Conservation (phyloP, 2,329 filamentous ascomycete species). For the Aspergillus viridinutans region DNA sequence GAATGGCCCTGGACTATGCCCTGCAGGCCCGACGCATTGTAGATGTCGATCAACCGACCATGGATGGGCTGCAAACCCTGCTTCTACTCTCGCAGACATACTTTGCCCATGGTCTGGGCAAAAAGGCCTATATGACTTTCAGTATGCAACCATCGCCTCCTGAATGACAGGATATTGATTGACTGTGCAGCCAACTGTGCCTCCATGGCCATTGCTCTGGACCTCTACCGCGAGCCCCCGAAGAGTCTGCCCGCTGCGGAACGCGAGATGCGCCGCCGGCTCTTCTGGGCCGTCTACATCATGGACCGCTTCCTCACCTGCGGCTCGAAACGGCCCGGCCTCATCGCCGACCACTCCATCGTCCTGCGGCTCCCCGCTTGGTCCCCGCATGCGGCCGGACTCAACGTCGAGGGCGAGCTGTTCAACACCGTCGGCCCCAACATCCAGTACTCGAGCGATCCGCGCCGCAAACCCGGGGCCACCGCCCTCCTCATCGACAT, state of each 20-base stretch:
- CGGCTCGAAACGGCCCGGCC: slow-evolving; percentile 75
- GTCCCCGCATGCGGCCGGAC: slow-evolving; percentile 57
- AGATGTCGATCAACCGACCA: slow-evolving; percentile 74
- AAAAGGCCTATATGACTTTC: slow-evolving; percentile 82
- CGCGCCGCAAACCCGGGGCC: slow-evolving; percentile 69
- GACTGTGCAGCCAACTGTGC: slow-evolving; percentile 60
- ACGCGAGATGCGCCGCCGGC: slow-evolving; percentile 69
- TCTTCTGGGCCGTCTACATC: slow-evolving; percentile 87
- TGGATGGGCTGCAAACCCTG: slow-evolving; percentile 72
- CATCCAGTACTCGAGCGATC: slow-evolving; percentile 65
- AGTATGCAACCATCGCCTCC: slow-evolving; percentile 46
- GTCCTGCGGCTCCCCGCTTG: slow-evolving; percentile 71
- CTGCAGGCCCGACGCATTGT: slow-evolving; percentile 64
- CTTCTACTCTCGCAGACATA: slow-evolving; percentile 72
- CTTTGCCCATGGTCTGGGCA: slow-evolving; percentile 72
- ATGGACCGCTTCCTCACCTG: slow-evolving; percentile 80
- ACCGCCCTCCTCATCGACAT: slow-evolving; percentile 82
- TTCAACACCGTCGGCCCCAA: slow-evolving; percentile 78
- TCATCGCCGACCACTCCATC: slow-evolving; percentile 73
- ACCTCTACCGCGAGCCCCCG: slow-evolving; percentile 71
- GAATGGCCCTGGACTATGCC: slow-evolving; percentile 69
- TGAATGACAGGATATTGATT: background rate
- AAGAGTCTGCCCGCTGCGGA: slow-evolving; percentile 62
- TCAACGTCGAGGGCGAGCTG: slow-evolving; percentile 70
- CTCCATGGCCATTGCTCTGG: slow-evolving; percentile 77